Evolutionary conservation across 352 stramenopile genomes (phyloP).

Genomic region (Phytophthora litchii): DNA sequence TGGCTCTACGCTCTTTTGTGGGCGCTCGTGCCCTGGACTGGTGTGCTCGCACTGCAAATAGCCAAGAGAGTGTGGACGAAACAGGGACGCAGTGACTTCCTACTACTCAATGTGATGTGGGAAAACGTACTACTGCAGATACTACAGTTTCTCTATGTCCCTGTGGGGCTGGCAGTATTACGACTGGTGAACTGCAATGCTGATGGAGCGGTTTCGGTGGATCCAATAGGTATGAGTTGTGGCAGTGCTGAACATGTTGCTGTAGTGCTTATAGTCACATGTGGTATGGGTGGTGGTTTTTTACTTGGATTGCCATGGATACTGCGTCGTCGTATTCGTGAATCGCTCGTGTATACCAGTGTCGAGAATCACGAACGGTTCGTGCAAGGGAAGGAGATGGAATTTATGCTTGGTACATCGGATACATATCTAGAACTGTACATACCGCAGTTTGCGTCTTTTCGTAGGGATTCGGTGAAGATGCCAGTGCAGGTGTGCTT

Average conservation of each 20-base stretch:
- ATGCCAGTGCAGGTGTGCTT: conserved; percentile 46
- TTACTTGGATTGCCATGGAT: conserved; percentile 50
- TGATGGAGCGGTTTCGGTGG: conserved; percentile 45
- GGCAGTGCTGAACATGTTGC: conserved; percentile 33
- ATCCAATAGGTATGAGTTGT: conserved; percentile 46
- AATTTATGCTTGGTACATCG: conserved; percentile 59
- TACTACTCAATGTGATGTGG: conserved; percentile 31
- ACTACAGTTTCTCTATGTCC: conserved; percentile 61
- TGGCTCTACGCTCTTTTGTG: conserved; percentile 65
- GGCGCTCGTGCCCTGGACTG: conserved; percentile 32
- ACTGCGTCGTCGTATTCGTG: conserved; percentile 40
- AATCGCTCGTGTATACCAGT: conserved; percentile 34
- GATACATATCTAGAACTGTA: conserved; percentile 67
- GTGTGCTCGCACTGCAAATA: conserved; percentile 3
- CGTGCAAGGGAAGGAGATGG: conserved; percentile 55
- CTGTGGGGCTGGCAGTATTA: conserved; percentile 62
- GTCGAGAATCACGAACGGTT: conserved; percentile 54
- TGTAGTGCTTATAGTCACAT: conserved; percentile 41
- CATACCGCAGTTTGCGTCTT: conserved; percentile 60
- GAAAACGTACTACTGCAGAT: conserved; percentile 58
- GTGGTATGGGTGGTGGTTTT: conserved; percentile 46
- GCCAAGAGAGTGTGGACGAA: conserved; percentile 17
- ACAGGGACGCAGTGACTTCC: conserved; percentile 32
- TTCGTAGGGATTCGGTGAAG: conserved; percentile 33
- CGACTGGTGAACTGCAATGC: conserved; percentile 64